These are phyloP conservation scores for Tolypocladium album DNA, from an alignment of 2,329 filamentous ascomycete species.

Conservation along the genomic window DNA sequence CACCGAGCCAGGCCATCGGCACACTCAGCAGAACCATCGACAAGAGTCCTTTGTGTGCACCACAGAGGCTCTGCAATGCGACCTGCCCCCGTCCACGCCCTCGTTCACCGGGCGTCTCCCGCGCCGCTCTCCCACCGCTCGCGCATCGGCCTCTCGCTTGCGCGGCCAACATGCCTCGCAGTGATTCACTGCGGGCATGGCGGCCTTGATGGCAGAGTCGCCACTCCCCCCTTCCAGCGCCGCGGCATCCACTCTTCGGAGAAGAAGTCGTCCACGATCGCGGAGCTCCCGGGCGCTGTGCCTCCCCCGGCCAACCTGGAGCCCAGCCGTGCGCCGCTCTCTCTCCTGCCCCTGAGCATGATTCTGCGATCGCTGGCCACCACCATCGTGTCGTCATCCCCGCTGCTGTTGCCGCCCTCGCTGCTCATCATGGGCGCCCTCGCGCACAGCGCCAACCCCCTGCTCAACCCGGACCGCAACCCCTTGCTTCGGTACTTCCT, in stretches of 20 bases:
- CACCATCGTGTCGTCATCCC: constrained; percentile 60
- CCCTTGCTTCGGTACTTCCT: constrained; percentile 58
- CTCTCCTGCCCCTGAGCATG: constrained; percentile 54
- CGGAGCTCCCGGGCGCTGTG: constrained; percentile 17
- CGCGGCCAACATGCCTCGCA: constrained; percentile 6
- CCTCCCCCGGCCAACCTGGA: constrained; percentile 15
- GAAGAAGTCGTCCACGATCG: constrained; percentile 22
- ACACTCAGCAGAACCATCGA: constrained; percentile 2
- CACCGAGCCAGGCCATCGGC: background rate
- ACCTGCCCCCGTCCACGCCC: constrained; percentile 10
- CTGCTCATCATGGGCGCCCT: constrained; percentile 57
- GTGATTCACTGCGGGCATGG: constrained; percentile 3
- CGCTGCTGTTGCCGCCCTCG: constrained; percentile 57
- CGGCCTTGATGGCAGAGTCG: background rate
- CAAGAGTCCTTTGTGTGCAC: constrained; percentile 1
- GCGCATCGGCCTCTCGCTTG: background rate
- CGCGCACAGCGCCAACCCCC: constrained; percentile 53
- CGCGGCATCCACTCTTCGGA: constrained; percentile 26
- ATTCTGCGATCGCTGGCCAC: constrained; percentile 61
- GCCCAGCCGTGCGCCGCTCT: constrained; percentile 37
- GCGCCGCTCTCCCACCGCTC: background rate
- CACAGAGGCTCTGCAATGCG: constrained; percentile 11
- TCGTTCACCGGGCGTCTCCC: constrained; percentile 7
- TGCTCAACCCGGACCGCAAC: constrained; percentile 69
- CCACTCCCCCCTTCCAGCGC: constrained; percentile 1